Evolutionary conservation across 371 early-diverging fungal species (phyloP).

Genomic region (Mucor plumbeus): DNA sequence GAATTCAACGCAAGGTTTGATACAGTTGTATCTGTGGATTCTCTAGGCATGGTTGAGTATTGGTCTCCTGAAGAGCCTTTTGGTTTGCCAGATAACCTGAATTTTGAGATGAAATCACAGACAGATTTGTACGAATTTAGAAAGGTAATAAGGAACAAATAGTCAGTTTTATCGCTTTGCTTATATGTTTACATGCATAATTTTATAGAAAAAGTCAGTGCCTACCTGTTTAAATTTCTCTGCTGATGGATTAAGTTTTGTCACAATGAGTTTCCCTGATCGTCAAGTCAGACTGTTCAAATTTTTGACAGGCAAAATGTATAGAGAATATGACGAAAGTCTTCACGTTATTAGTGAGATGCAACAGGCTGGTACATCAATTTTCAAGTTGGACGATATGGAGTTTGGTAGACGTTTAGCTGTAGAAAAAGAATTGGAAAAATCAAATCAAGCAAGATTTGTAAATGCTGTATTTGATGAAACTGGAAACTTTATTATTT

Average conservation of each 20-base stretch:
- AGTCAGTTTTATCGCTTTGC: too few species aligned
- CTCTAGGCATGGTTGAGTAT: constrained; percentile 90
- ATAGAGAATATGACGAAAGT: constrained; percentile 91
- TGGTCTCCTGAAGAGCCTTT: constrained; percentile 82
- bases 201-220: constrained; percentile 53
- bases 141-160: constrained; percentile 59
- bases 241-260: constrained; percentile 81
- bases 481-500: constrained; percentile 86
- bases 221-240: constrained; percentile 89
- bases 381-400: constrained; percentile 91
- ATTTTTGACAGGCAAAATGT: constrained; percentile 83
- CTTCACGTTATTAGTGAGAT: constrained; percentile 82
- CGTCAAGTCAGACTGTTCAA: constrained; percentile 88
- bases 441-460: constrained; percentile 66
- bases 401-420: constrained; percentile 95
- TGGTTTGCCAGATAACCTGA: constrained; percentile 66
- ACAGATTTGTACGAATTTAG: constrained; percentile 95
- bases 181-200: not conserved
- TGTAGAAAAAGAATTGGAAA: constrained; percentile 86
- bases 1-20: constrained; percentile 78
- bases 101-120: constrained; percentile 85
- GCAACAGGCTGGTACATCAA: constrained; percentile 85
- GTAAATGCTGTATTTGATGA: constrained; percentile 94
- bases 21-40: constrained; percentile 84
- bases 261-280: constrained; percentile 84